A percentile compares a stretch with the other conserved stretches of the same genome.
Conservation (phyloP, 345 rosid genomes). For the Rhizophora apiculata region DNA sequence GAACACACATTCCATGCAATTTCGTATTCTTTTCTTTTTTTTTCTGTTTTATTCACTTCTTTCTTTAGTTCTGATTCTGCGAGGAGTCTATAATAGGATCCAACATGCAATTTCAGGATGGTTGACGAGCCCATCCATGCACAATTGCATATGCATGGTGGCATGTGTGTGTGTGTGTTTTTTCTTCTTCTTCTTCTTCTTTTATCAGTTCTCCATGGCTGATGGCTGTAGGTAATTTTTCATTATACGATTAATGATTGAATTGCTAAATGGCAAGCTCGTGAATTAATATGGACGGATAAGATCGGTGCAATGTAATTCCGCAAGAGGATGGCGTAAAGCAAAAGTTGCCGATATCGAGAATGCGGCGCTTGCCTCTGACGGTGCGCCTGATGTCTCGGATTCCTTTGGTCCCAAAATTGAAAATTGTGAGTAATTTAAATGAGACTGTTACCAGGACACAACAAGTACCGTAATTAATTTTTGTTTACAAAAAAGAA, state of each 20-base stretch:
- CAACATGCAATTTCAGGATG: too few species aligned
- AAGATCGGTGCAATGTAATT: background rate
- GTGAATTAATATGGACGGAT: too few species aligned
- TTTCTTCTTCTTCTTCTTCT: too few species aligned
- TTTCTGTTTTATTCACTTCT: background rate
- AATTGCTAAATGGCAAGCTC: too few species aligned
- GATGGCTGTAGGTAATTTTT: too few species aligned
- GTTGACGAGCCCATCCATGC: too few species aligned
- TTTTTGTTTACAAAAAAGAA: background rate
- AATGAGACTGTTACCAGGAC: background rate
- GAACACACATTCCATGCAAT: conserved; percentile 74
- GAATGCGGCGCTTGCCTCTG: conserved; percentile 51
- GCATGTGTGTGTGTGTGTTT: rapidly evolving
- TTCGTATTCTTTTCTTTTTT: background rate
- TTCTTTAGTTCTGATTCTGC: background rate
- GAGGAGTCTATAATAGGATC: background rate
- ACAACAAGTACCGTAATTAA: too few species aligned
- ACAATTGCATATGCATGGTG: too few species aligned
- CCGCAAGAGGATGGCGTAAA: conserved; percentile 89
- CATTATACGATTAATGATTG: background rate
- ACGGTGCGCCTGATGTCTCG: conserved; percentile 18
- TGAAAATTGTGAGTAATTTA: conserved; percentile 16
- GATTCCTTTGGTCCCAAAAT: conserved; percentile 1
- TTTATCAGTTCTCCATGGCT: too few species aligned
- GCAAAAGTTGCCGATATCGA: conserved; percentile 61